Base-by-base conservation (phyloP, 2,329 filamentous ascomycete species). In the Penicillium sp. region DNA sequence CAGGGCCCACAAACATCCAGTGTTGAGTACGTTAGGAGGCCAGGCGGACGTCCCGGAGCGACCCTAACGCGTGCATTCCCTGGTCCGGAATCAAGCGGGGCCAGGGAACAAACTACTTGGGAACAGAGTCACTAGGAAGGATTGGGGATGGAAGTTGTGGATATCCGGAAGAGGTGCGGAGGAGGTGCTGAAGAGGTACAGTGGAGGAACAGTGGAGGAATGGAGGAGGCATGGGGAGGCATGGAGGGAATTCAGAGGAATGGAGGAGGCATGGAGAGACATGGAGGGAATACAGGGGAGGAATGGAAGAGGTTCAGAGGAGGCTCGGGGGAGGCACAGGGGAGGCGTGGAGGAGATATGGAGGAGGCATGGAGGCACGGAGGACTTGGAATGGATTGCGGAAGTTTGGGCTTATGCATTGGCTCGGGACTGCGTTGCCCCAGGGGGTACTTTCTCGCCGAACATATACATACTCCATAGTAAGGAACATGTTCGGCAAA, bases 31-130 rank as follows among this genome's bases (percentile, higher is more conserved):
- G 9, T 36, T 46, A 41, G 26, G 28, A 19, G 33, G 31, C 2
- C 31, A 35, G 31, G 31, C 6, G 5, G 14, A 40, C 8, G 33
- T 30, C 17, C 4, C 47, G 12, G 46, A 53, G 44, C 38, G 37
- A 22, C 51, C 55, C 54, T 63, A 63, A 63, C 59, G 25, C 43
- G 56, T 55, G 57, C 59, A 57, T 63, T 58, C 57, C 57, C 49
- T 56, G 55, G 48, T 50, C 59, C 38, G 25, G 37, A 10, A 48
- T 49, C 5, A 12, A 54, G n/a, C n/a, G 28, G 44, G 44, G 36
- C 53, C 45, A 47, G 58, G 60, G 43, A 59, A 69, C 38, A 57
- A 40, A 11, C 11, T 6, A 5, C 8, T 35, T 35, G 31, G 31
- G 14, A 16, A 16, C 6, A 16, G 6, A 7, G 14, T 35, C 11